phyloP scores from a whole-genome alignment of 148 eudicot species.

The Rhododendron simsii region DNA sequence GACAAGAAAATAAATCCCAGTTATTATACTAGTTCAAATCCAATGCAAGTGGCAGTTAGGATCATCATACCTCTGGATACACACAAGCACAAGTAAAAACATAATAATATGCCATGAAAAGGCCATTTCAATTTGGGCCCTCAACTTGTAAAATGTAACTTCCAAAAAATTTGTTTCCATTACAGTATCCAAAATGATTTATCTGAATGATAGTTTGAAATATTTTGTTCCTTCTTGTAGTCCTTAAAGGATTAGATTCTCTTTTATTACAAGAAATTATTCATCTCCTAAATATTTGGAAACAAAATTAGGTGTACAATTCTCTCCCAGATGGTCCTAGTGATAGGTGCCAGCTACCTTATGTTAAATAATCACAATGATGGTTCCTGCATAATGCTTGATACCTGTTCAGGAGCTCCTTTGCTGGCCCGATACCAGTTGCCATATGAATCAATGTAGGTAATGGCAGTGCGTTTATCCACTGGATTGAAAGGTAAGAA shows the following conservation, averaged over 20 bases:
- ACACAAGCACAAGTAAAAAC: background rate
- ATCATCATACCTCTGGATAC: background rate
- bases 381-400: background rate
- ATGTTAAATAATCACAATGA: background rate
- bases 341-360: background rate
- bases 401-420: conserved; percentile 72
- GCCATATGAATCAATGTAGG: conserved; percentile 58
- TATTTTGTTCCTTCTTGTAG: background rate
- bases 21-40: background rate
- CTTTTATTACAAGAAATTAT: background rate
- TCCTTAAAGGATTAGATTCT: background rate
- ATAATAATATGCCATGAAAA: background rate
- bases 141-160: background rate
- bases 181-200: background rate
- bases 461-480: conserved; percentile 65
- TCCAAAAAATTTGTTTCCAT: background rate
- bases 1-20: background rate
- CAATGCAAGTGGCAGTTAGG: background rate
- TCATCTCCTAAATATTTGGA: background rate
- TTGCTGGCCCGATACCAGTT: conserved; percentile 67
- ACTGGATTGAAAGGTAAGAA: conserved; percentile 75
- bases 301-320: background rate
- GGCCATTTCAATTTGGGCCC: background rate
- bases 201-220: background rate
- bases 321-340: background rate